Conservation (phyloP, 257 asterid genomes). For the Solanum tarapatanum region DNA sequence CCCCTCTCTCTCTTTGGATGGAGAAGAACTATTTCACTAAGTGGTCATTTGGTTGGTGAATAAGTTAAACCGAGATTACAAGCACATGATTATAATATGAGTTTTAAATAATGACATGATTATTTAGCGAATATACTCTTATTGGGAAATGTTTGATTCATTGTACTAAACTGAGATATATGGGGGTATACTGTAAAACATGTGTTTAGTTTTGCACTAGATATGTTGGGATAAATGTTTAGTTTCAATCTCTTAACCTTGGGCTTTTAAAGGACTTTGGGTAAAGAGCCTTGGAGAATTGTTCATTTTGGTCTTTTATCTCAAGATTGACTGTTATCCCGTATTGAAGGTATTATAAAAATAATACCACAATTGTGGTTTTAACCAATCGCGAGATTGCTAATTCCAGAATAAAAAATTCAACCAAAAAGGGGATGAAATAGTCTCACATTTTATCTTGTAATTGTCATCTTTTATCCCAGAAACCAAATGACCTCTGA, state of each 20-base stretch:
- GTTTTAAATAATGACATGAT: background rate
- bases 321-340: background rate
- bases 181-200: background rate
- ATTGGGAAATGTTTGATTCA: background rate
- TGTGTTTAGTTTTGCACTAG: background rate
- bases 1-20: background rate
- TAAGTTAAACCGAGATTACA: background rate
- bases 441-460: background rate
- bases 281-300: background rate
- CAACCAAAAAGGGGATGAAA: background rate
- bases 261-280: background rate
- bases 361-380: background rate
- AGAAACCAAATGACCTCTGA: background rate
- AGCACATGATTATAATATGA: background rate
- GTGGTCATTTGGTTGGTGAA: background rate
- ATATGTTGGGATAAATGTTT: background rate
- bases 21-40: background rate
- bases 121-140: background rate
- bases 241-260: background rate
- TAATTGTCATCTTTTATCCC: background rate
- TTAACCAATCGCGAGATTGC: background rate
- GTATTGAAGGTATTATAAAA: background rate
- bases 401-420: background rate
- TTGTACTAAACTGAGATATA: background rate
- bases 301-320: background rate